These are phyloP conservation scores for Emericellopsis cladophorae DNA, from an alignment of 2,329 filamentous ascomycete species.

Conservation along the genomic window DNA sequence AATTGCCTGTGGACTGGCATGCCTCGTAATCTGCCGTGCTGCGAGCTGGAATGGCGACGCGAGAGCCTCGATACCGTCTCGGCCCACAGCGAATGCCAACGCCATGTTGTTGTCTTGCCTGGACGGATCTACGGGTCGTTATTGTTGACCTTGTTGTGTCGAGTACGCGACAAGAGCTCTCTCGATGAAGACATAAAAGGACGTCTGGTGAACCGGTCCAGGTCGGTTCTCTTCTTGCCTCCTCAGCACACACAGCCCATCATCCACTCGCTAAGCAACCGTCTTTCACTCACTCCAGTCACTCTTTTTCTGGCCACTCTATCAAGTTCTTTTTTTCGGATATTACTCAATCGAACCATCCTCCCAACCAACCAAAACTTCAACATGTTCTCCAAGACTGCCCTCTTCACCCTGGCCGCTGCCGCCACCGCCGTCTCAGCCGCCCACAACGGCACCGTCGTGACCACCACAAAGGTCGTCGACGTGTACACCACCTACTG, in stretches of 20 bases:
- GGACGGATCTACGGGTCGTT: neutral
- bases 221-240: neutral
- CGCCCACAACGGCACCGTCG: neutral
- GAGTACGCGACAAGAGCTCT: neutral
- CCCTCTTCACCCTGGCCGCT: conserved; percentile 7
- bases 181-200: conserved; percentile 1
- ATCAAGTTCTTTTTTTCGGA: no score
- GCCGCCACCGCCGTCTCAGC: conserved; percentile 9
- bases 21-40: no score
- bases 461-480: conserved; percentile 20
- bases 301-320: conserved; percentile 7
- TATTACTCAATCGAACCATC: neutral
- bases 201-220: neutral
- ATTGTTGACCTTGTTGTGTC: neutral
- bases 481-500: conserved; percentile 25
- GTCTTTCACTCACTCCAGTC: conserved; percentile 9
- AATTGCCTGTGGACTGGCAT: no score
- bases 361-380: neutral
- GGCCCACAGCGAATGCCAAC: no score
- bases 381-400: conserved; percentile 12
- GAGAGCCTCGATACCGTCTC: no score
- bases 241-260: neutral
- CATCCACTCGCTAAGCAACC: conserved; percentile 1
- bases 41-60: no score
- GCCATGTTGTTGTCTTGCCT: neutral